Evolutionary conservation across 306 rosid genomes (phyloP).

Genomic region (Fragaria nilgerrensis): DNA sequence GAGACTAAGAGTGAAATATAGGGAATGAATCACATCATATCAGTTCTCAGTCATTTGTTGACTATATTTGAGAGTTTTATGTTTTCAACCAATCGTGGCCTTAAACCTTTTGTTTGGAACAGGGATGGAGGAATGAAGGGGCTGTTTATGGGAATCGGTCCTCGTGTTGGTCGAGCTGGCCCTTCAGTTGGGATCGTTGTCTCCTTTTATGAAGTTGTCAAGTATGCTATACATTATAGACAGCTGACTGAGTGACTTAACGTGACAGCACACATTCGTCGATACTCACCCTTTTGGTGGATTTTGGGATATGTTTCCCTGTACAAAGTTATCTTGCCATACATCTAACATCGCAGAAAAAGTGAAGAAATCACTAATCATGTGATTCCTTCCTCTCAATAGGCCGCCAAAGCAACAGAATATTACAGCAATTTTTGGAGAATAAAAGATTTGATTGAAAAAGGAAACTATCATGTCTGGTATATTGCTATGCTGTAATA

Average conservation of each 20-base stretch:
- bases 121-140: constrained; percentile 92
- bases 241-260: constrained; percentile 32
- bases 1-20: background rate
- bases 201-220: constrained; percentile 85
- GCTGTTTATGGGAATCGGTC: constrained; percentile 74
- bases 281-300: background rate
- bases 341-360: background rate
- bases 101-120: constrained; percentile 27
- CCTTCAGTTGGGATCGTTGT: constrained; percentile 95
- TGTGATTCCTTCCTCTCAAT: background rate
- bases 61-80: background rate
- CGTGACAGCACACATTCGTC: background rate
- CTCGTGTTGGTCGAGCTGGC: constrained; percentile 82
- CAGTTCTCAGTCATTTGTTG: background rate
- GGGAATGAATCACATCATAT: background rate
- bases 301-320: background rate
- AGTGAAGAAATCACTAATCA: background rate
- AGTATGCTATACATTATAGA: constrained; percentile 51
- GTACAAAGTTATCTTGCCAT: background rate
- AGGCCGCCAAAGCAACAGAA: background rate
- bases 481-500: background rate
- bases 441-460: background rate
- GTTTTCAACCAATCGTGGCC: constrained; percentile 8
- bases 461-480: background rate
- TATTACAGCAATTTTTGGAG: background rate